Base-by-base conservation (phyloP, 2,329 filamentous ascomycete species). In the Fusarium burgessii region DNA sequence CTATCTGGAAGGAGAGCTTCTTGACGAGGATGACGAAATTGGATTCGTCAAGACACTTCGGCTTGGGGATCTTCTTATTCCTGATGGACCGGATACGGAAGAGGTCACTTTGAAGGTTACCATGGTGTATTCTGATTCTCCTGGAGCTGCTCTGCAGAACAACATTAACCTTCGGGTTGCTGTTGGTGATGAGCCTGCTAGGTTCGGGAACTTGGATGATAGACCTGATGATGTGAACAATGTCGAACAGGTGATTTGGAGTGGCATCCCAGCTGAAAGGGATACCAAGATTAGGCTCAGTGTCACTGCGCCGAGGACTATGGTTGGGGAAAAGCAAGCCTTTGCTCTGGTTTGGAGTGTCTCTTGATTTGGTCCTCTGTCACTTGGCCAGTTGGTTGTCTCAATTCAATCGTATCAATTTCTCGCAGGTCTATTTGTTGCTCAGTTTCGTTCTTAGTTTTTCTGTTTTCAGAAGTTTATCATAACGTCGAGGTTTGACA, bases 11-110 rank as follows among this genome's bases (percentile, higher is more conserved):
- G 49, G 0, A 0, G 49, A 51, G 8, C 0, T 51, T 17, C 0
- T 40, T 2, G 49, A 51, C 1, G 6, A 20, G 0, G 49, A 40
- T 8, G 33, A 7, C 0, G 0, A 40, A 5, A 18, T 38, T 1
- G 49, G 36, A 14, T 51, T 51, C 10, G 1, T 12, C 2, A 7
- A 27, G 5, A 27, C 2, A 12, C 33, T 51, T 3, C n/a, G 4
- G 7, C 33, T 51, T 5, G 49, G 49, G 1, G 33, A 51, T 25
- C 23, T 40, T 27, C 33, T 52, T 5, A 40, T 52, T 13, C 49
- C 33, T 3, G 49, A 52, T 40, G 33, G 33, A 3, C 33, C 33
- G 6, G 49, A 52, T 1, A 40, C 49, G 4, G 10, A 38, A 8
- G 1, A 25, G 6, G 33, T 52, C 40, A 52, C 49, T 2, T 4